A percentile compares a stretch with the other conserved stretches of the same genome.
Conservation (phyloP, 1,284 basidiomycete genomes). For the Tremellales sp. region DNA sequence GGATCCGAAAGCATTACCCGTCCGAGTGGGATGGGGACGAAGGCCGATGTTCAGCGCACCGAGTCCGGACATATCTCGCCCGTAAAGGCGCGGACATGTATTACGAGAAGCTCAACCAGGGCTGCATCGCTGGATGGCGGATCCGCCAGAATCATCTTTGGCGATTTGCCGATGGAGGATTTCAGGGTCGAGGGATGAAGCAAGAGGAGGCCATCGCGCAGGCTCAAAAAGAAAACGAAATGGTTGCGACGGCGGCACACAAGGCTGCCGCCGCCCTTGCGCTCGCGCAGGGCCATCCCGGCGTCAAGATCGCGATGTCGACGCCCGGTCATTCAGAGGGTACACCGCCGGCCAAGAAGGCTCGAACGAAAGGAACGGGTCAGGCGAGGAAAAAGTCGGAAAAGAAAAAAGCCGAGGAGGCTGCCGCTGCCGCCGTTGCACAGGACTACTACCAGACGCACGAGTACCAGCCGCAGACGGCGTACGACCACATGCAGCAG, state of each 20-base stretch:
- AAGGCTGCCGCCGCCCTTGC: conserved; percentile 45
- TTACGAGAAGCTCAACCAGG: conserved; percentile 47
- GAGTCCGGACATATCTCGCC: conserved; percentile 46
- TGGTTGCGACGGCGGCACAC: conserved; percentile 35
- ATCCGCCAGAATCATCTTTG: conserved; percentile 47
- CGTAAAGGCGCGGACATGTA: conserved; percentile 49
- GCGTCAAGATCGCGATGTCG: conserved; percentile 42
- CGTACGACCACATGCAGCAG: conserved; percentile 1
- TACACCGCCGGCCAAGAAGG: conserved; percentile 17
- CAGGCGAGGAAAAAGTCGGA: conserved; percentile 5
- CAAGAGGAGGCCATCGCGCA: conserved; percentile 44
- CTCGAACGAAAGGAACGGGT: conserved; percentile 7
- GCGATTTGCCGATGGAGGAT: conserved; percentile 46
- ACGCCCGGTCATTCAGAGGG: conserved; percentile 24
- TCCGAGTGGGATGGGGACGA: conserved; percentile 48
- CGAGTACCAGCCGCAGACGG: conserved; percentile 1
- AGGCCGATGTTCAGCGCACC: conserved; percentile 45
- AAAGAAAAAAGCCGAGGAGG: conserved; percentile 6
- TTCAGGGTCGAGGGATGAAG: conserved; percentile 47
- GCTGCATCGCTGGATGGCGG: conserved; percentile 44
- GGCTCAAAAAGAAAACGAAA: conserved; percentile 40
- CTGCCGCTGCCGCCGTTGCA: not conserved
- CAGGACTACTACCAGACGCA: not conserved
- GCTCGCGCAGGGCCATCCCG: conserved; percentile 43
- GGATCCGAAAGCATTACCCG: conserved; percentile 47